Conservation (phyloP, 208 protist genomes). For the Leishmania aethiopica region DNA sequence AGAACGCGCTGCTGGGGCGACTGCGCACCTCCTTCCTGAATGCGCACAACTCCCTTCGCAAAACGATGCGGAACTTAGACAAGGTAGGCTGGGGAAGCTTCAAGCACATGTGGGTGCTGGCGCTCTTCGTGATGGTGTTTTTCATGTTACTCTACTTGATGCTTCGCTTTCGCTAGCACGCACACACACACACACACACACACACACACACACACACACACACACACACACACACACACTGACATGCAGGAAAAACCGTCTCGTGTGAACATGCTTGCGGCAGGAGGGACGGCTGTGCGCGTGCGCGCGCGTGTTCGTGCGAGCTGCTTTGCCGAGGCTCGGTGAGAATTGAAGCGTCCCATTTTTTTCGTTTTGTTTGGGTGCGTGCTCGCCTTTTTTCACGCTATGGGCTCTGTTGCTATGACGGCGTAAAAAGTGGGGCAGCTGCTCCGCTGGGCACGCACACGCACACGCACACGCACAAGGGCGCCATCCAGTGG, state of each 20-base stretch:
- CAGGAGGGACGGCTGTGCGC: background rate
- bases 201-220: conserved; percentile 2
- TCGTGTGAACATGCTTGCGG: background rate
- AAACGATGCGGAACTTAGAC: conserved; percentile 65
- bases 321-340: background rate
- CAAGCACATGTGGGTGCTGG: conserved; percentile 86
- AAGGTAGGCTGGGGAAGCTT: conserved; percentile 39
- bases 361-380: background rate
- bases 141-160: conserved; percentile 82
- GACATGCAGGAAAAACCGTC: background rate
- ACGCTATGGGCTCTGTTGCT: background rate
- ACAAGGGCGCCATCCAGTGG: background rate
- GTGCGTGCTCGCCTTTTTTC: background rate
- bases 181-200: background rate
- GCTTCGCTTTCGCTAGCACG: conserved; percentile 48
- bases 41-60: conserved; percentile 40
- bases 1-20: conserved; percentile 69
- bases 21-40: conserved; percentile 44
- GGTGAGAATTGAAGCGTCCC: background rate
- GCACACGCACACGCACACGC: background rate
- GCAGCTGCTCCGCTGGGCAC: background rate
- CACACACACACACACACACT: conserved; percentile 1
- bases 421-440: background rate
- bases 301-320: background rate
- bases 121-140: conserved; percentile 76